Percentiles rank a stretch among this genome's conserved stretches.
Conservation (phyloP, 169 alveolate species). For the Plasmodium malariae region DNA sequence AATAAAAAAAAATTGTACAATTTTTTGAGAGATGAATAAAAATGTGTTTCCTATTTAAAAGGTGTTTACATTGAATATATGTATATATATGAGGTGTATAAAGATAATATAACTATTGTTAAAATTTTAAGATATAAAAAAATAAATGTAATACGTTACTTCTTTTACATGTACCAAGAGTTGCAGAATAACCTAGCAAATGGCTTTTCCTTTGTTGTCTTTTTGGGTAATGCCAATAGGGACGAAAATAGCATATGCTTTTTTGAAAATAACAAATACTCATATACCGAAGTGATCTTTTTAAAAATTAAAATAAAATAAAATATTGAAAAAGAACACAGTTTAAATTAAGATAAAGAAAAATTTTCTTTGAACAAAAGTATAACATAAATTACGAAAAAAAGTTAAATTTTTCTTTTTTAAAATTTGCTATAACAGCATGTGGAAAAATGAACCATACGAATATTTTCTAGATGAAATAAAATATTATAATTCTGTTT, state of each 20-base stretch:
- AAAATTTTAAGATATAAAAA: not conserved
- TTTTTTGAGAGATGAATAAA: slow-evolving; percentile 25
- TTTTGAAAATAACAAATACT: slow-evolving; percentile 4
- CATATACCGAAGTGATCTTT: slow-evolving; percentile 47
- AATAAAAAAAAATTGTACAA: slow-evolving; percentile 16
- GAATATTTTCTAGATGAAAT: slow-evolving; percentile 17
- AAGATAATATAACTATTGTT: not conserved
- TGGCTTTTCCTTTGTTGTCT: slow-evolving; percentile 21
- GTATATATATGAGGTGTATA: not conserved
- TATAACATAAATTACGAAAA: slow-evolving; percentile 24
- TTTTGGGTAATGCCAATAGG: slow-evolving; percentile 18
- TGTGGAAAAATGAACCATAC: slow-evolving; percentile 5
- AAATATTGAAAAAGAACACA: slow-evolving; percentile 5
- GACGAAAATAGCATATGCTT: slow-evolving; percentile 28
- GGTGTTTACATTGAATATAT: slow-evolving; percentile 14
- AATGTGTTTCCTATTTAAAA: slow-evolving; percentile 25
- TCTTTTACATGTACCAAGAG: slow-evolving; percentile 23
- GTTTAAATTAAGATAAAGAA: slow-evolving; percentile 37
- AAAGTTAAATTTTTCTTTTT: not conserved
- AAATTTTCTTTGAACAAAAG: slow-evolving; percentile 29
- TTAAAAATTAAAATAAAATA: no score
- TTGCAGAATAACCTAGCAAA: slow-evolving; percentile 39
- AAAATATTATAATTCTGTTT: slow-evolving; percentile 10
- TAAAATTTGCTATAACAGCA: not conserved
- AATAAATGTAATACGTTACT: slow-evolving; percentile 5